Percentiles rank a stretch among this genome's conserved stretches.
Evolutionary conservation across 2,329 filamentous ascomycete genomes (phyloP).

Genomic region (Pezicula carpinea): DNA sequence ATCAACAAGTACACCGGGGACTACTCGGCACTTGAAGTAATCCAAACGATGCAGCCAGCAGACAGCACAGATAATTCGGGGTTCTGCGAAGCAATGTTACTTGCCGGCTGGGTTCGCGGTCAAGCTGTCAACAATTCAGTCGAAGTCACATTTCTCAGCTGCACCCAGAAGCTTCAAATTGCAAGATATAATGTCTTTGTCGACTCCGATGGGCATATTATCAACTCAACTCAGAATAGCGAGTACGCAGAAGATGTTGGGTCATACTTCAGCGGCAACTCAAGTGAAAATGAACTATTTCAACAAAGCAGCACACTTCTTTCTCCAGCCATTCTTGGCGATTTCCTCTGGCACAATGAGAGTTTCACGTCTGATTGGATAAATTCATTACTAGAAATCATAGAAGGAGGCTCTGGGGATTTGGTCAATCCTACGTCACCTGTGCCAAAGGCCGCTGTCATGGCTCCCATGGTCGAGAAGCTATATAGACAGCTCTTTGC

Average conservation of each 20-base stretch:
- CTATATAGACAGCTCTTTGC: slow-evolving; percentile 37
- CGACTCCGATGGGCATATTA: slow-evolving; percentile 27
- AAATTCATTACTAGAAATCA: slow-evolving; percentile 39
- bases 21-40: slow-evolving; percentile 4
- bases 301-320: slow-evolving; percentile 3
- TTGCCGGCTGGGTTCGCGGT: slow-evolving; percentile 14
- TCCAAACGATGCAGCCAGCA: slow-evolving; percentile 5
- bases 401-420: slow-evolving; percentile 26
- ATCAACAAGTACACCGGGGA: neutral
- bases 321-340: neutral
- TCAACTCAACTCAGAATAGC: slow-evolving; percentile 10
- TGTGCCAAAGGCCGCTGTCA: slow-evolving; percentile 27
- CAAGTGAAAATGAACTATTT: neutral
- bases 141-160: slow-evolving; percentile 27
- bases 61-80: slow-evolving; percentile 1
- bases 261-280: slow-evolving; percentile 4
- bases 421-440: slow-evolving; percentile 32
- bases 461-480: slow-evolving; percentile 18
- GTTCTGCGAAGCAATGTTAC: slow-evolving; percentile 7
- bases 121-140: neutral
- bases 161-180: slow-evolving; percentile 28
- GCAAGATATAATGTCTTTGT: slow-evolving; percentile 32
- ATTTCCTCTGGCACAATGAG: slow-evolving; percentile 42
- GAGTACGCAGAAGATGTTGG: neutral
- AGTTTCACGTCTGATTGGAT: slow-evolving; percentile 38